A percentile compares a stretch with the other conserved stretches of the same genome.
Evolutionary conservation across 106 monocot genomes (phyloP).

Genomic region (Amphibolis antarctica): DNA sequence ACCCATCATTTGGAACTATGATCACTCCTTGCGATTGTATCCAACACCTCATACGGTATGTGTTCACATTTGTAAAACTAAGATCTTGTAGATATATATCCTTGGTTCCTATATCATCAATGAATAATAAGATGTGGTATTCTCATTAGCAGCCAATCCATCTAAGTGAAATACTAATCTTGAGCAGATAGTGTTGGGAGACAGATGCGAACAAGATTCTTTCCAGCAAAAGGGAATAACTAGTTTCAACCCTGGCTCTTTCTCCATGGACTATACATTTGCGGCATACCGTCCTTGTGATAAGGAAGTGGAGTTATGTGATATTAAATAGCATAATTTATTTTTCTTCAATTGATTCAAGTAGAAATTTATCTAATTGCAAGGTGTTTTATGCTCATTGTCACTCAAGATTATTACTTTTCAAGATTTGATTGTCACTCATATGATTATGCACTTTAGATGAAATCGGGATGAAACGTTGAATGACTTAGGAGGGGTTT

Average conservation of each 20-base stretch:
- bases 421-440: background rate
- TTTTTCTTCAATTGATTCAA: background rate
- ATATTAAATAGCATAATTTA: background rate
- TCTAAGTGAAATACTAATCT: background rate
- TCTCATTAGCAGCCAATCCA: no score
- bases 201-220: slow-evolving; percentile 80
- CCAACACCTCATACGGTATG: slow-evolving; percentile 85
- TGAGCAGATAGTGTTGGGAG: slow-evolving; percentile 85
- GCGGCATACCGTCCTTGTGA: slow-evolving; percentile 89
- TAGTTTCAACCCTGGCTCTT: slow-evolving; percentile 96
- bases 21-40: slow-evolving; percentile 83
- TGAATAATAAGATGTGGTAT: background rate
- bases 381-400: background rate
- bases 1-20: slow-evolving; percentile 98
- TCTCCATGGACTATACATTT: slow-evolving; percentile 78
- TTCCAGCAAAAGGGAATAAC: slow-evolving; percentile 89
- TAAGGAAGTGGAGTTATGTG: slow-evolving; percentile 73
- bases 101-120: background rate
- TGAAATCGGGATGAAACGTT: no score
- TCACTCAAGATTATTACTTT: background rate
- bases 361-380: background rate
- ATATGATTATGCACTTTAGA: no score
- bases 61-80: background rate
- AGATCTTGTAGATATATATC: background rate
- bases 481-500: no score